Evolutionary conservation across 2,329 filamentous ascomycete genomes (phyloP), one percentile per base, ranked within the genome.

Genomic region (Phaeophleospora eucalypticola): DNA sequence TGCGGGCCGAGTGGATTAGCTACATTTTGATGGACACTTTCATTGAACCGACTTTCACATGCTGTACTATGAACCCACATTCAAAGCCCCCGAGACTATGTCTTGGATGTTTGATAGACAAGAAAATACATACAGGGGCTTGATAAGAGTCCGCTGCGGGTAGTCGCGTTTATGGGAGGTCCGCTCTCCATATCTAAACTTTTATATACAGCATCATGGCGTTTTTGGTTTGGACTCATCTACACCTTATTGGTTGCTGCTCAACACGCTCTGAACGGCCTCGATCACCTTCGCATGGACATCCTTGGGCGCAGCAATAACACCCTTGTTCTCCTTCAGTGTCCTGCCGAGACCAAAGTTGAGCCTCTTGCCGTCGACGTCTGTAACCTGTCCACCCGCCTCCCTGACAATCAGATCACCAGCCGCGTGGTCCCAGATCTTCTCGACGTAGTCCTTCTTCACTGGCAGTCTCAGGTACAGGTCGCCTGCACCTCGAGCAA

Each of bases 361-460:
- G 48, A 98, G 76, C 51, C 82, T 78, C 65, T 87, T 87, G 60
- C 94, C 93, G 52, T 85, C 78, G 34, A 89, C 85, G 69, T 98
- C 94, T 1, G 89, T 94, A 44, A 98, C 91, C 62, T 86, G 76
- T 40, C 93, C 94, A 42, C 93, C 93, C 2, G 93, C 89, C 71
- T 98, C 94, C 47, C 90, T 79, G 34, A 97, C 93, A 57, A 98
- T 90, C 49, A 98, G 72, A 62, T 95, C 90, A 34, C 93, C 93
- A 10, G 91, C 93, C 15, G 93, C 93, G 68, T 98, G 93, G 66
- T 98, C 93, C 93, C 93, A 98, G 58, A 98, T 98, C 81, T 98
- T 98, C 78, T 98, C 93, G 68, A 95, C 83, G 72, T 98, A 98
- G 44, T 85, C 84, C 59, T 84, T 86, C 66, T 81, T 86, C 20